A percentile compares a stretch with the other conserved stretches of the same genome.
These are phyloP conservation scores for Musa acuminata DNA, from an alignment of 176 grass and related monocot genomes.

Conservation along the genomic window DNA sequence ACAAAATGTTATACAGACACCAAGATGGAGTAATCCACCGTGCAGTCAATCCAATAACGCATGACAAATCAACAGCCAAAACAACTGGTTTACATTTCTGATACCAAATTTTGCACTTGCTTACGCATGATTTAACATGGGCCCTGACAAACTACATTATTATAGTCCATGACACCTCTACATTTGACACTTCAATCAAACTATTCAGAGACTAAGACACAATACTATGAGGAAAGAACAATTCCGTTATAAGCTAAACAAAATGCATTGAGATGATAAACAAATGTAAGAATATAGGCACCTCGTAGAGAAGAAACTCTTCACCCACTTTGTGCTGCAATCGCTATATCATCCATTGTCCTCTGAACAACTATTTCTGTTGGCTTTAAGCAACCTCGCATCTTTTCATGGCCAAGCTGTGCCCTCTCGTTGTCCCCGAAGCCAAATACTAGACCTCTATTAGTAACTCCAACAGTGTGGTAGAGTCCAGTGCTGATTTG, in stretches of 20 bases:
- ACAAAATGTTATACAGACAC: no score
- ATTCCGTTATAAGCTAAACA: background rate
- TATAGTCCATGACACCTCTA: no score
- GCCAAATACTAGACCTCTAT: slow-evolving; percentile 76
- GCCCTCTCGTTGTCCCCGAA: slow-evolving; percentile 97
- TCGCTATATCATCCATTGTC: slow-evolving; percentile 64
- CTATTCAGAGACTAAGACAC: background rate
- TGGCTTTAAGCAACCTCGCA: slow-evolving; percentile 78
- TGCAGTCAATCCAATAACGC: background rate
- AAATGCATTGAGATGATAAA: background rate
- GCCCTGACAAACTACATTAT: no score
- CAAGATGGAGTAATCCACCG: no score
- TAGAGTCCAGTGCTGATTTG: slow-evolving; percentile 97
- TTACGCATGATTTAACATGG: no score
- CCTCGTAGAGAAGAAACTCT: background rate
- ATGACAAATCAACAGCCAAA: background rate
- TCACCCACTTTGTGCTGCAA: slow-evolving; percentile 50
- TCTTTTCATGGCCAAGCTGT: slow-evolving; percentile 79
- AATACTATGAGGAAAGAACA: background rate
- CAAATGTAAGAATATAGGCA: background rate
- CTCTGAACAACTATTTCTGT: slow-evolving; percentile 82
- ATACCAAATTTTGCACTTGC: background rate
- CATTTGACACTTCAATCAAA: background rate
- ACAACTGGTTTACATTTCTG: background rate
- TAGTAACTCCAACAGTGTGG: slow-evolving; percentile 88